Evolutionary conservation across 495 filamentous ascomycete species (phyloP).

Genomic region (Penicillium roqueforti): DNA sequence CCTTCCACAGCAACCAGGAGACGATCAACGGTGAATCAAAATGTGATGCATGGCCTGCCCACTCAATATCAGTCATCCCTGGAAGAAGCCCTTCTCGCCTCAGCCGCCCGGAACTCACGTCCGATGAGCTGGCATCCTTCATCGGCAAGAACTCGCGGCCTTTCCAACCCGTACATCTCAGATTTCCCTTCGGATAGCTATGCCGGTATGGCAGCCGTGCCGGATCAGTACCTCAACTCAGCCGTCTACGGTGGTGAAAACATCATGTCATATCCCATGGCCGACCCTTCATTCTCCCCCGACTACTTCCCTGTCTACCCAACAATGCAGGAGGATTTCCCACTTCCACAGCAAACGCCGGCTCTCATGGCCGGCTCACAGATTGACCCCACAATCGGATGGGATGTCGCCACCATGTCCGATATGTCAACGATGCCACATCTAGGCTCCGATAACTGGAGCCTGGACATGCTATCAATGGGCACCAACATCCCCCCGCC

Average conservation of each 20-base stretch:
- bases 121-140: conserved; percentile 71
- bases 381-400: conserved; percentile 29
- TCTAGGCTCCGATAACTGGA: conserved; percentile 33
- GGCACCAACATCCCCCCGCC: conserved; percentile 35
- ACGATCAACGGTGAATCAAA: conserved; percentile 53
- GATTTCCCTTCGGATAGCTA: conserved; percentile 24
- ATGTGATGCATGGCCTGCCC: conserved; percentile 24
- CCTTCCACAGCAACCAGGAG: conserved; percentile 55
- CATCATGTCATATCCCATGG: conserved; percentile 29
- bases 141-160: conserved; percentile 36
- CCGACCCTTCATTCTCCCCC: conserved; percentile 33
- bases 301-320: conserved; percentile 26
- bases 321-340: conserved; percentile 33
- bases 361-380: conserved; percentile 41
- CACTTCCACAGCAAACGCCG: conserved; percentile 39
- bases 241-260: conserved; percentile 22
- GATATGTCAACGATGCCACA: conserved; percentile 22
- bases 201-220: conserved; percentile 24
- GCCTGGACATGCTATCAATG: conserved; percentile 40
- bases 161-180: conserved; percentile 28
- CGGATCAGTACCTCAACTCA: conserved; percentile 25
- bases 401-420: conserved; percentile 20
- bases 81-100: conserved; percentile 38
- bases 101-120: conserved; percentile 38
- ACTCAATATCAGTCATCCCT: conserved; percentile 27